Evolutionary conservation across 140 eudicot genomes (phyloP), one percentile per base, ranked within the genome.

Genomic region (Ambrosia hybrid): DNA sequence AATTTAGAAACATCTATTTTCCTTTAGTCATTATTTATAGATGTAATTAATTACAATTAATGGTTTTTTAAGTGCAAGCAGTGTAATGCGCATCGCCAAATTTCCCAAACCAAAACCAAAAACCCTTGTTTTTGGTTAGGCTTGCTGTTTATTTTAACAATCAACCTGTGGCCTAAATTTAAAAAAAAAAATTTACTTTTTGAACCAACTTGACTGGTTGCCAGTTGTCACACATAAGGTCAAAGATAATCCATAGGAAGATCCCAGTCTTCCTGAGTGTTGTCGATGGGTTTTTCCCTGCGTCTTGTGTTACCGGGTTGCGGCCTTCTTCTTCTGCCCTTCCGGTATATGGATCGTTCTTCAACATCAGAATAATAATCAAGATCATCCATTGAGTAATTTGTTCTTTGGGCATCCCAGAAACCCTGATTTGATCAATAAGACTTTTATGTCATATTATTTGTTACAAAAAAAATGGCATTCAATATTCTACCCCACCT

Each of bases 221-320:
- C 38, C 9, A 56, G 17, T 56, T 55, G 2, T 21, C 3, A 2
- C 39, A 15, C 38, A 66, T 3, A 66, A 43, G 71, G 71, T 78
- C 73, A 21, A 21, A 21, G 26, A 21, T 80, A 88, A 80, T 88
- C 95, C 89, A 85, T 88, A 12, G 95, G 95, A 73, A 85, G 85
- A 80, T 88, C 87, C 95, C 91, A 88, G 11, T 88, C 82, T 62
- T 78, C 89, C 36, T 67, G 70, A 33, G 16, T 37, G 12, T 67
- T 65, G 8, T 81, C 88, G 78, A 70, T 59, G 6, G 59, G 61
- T 72, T 73, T 30, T 75, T 21, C 38, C 11, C 61, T 70, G 73
- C 57, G 48, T 30, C 75, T 83, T 21, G 39, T 73, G 46, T 71
- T 73, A 49, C 57, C 37, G 16, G 68, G 66, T 5, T 57, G 30